Evolutionary conservation across 345 rosid genomes (phyloP).

Genomic region (Trapa bicornis): DNA sequence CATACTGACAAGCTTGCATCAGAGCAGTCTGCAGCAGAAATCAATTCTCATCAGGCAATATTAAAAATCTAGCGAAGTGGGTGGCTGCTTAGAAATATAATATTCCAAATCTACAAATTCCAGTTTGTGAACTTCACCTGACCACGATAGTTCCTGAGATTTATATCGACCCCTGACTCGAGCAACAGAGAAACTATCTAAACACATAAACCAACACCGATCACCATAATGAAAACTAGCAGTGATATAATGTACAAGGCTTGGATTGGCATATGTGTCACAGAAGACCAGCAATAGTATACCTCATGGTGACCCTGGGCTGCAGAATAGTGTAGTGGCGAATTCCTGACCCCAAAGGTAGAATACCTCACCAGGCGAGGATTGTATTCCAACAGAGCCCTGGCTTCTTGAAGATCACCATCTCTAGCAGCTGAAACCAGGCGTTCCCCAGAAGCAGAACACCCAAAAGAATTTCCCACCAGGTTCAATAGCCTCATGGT

Average conservation of each 20-base stretch:
- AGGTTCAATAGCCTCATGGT: slow-evolving; percentile 71
- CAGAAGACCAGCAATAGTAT: neutral
- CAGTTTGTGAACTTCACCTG: slow-evolving; percentile 39
- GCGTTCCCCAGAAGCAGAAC: slow-evolving; percentile 98
- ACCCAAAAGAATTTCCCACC: slow-evolving; percentile 90
- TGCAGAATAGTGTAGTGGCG: slow-evolving; percentile 95
- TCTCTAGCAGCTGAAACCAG: slow-evolving; percentile 97
- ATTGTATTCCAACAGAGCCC: slow-evolving; percentile 80
- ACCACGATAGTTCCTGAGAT: slow-evolving; percentile 93
- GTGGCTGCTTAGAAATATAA: no score
- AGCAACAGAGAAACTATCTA: slow-evolving; percentile 90
- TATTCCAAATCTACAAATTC: neutral
- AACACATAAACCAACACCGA: slow-evolving; percentile 10
- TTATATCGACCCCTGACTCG: slow-evolving; percentile 95
- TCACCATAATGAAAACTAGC: slow-evolving; percentile 6
- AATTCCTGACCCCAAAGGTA: slow-evolving; percentile 88
- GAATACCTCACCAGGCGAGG: slow-evolving; percentile 90
- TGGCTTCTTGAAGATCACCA: slow-evolving; percentile 94
- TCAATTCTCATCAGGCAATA: slow-evolving; percentile 1
- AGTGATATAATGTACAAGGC: neutral
- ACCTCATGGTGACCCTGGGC: slow-evolving; percentile 99
- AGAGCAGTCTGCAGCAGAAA: slow-evolving; percentile 50
- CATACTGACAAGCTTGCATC: slow-evolving; percentile 99
- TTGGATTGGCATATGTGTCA: neutral
- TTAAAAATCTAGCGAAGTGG: neutral